Evolutionary conservation across 352 stramenopile species (phyloP).

Genomic region (Aphanomyces stellatus): DNA sequence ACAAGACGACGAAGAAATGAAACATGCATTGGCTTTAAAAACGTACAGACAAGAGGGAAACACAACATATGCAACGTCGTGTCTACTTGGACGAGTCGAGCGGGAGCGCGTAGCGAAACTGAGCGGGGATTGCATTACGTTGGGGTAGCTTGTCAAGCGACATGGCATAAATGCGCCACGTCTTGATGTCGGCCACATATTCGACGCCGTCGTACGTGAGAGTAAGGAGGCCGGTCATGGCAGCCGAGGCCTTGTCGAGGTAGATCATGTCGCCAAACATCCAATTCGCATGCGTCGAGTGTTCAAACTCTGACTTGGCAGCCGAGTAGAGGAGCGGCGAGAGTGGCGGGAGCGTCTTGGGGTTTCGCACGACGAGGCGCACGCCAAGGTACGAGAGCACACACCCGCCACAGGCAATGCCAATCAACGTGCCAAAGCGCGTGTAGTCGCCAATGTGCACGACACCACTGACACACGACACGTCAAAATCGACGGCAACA

Average conservation of each 20-base stretch:
- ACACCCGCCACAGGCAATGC: background rate
- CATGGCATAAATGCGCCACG: background rate
- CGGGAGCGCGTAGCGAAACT: too few species aligned
- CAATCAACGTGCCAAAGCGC: background rate
- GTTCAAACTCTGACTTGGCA: background rate
- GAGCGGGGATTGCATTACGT: too few species aligned
- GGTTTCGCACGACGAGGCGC: background rate
- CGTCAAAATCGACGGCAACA: background rate
- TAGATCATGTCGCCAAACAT: background rate
- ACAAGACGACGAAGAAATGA: too few species aligned
- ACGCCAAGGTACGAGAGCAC: background rate
- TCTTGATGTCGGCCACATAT: constrained; percentile 12
- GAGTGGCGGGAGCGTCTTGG: background rate
- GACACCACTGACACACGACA: constrained; percentile 1
- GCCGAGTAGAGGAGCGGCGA: background rate
- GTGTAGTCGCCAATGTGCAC: background rate
- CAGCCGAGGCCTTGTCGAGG: background rate
- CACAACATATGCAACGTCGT: too few species aligned
- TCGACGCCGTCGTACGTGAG: background rate
- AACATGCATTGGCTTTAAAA: too few species aligned
- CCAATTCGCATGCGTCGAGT: background rate
- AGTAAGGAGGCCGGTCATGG: background rate
- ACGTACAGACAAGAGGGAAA: too few species aligned
- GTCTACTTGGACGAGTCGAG: too few species aligned
- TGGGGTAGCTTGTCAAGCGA: too few species aligned